Evolutionary conservation across 164 flowering plant genomes (phyloP).

Genomic region (Macadamia integrifolia): DNA sequence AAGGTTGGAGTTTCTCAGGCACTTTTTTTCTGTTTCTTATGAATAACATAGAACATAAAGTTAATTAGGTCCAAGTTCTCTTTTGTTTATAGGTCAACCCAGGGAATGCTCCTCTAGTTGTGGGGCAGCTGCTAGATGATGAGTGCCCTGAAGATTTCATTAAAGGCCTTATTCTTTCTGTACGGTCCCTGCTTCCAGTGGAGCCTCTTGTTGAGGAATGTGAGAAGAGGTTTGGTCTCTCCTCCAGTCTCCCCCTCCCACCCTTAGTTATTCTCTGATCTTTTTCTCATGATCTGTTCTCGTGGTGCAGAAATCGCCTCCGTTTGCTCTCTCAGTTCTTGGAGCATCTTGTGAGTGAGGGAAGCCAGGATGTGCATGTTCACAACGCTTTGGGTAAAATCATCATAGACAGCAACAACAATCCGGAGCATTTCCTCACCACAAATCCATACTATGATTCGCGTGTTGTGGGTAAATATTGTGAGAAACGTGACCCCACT

Average conservation of each 20-base stretch:
- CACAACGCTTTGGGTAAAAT: conserved; percentile 89
- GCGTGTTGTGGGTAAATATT: conserved; percentile 78
- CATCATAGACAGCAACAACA: conserved; percentile 77
- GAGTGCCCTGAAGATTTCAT: conserved; percentile 89
- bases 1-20: conserved; percentile 37
- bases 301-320: conserved; percentile 58
- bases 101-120: conserved; percentile 78
- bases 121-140: conserved; percentile 77
- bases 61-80: neutral
- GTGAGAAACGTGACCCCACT: conserved; percentile 87
- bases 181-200: conserved; percentile 63
- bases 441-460: conserved; percentile 85
- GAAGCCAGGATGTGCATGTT: conserved; percentile 86
- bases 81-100: conserved; percentile 55
- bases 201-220: conserved; percentile 82
- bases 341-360: conserved; percentile 90
- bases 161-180: conserved; percentile 39
- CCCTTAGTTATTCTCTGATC: neutral
- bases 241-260: no score
- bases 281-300: conserved; percentile 4
- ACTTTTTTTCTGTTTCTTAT: neutral
- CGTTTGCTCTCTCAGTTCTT: conserved; percentile 77
- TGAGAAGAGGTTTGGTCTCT: conserved; percentile 55
- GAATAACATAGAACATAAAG: neutral
- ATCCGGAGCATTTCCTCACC: conserved; percentile 86